Evolutionary conservation across 179 eudicot genomes (phyloP).

Genomic region (Spergularia azorica): DNA sequence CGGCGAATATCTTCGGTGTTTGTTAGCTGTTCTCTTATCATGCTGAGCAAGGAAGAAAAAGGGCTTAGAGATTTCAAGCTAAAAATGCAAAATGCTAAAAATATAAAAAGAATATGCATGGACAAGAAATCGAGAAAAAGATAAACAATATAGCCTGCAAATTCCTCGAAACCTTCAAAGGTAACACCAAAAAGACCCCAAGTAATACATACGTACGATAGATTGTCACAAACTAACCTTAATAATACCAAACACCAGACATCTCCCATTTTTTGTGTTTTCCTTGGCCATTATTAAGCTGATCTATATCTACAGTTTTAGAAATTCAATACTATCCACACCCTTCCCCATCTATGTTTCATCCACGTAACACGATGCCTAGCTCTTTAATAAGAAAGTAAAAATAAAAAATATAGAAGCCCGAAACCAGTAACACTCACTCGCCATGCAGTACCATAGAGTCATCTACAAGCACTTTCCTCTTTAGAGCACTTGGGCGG

Average conservation of each 20-base stretch:
- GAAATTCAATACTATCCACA: neutral
- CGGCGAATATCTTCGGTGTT: constrained; percentile 97
- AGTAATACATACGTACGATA: neutral
- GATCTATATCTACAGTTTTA: neutral
- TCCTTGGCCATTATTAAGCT: neutral
- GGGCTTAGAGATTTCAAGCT: constrained; percentile 16
- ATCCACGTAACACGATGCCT: neutral
- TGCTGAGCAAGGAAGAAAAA: constrained; percentile 41
- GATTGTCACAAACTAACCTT: constrained; percentile 4
- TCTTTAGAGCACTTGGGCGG: constrained; percentile 60
- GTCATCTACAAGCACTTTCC: constrained; percentile 84
- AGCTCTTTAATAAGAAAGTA: neutral
- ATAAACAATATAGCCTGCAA: neutral
- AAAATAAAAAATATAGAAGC: neutral
- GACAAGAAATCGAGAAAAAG: neutral
- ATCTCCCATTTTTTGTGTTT: neutral
- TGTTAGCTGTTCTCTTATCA: constrained; percentile 78
- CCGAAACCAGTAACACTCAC: constrained; percentile 50
- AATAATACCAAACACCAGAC: constrained; percentile 6
- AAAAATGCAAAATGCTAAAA: constrained; percentile 11
- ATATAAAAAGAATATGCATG: neutral
- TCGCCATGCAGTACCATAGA: constrained; percentile 96
- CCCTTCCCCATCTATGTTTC: neutral
- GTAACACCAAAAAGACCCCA: constrained; percentile 2
- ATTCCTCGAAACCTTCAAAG: neutral